Evolutionary conservation across 169 alveolate genomes (phyloP).

Genomic region (Plasmodium malariae): DNA sequence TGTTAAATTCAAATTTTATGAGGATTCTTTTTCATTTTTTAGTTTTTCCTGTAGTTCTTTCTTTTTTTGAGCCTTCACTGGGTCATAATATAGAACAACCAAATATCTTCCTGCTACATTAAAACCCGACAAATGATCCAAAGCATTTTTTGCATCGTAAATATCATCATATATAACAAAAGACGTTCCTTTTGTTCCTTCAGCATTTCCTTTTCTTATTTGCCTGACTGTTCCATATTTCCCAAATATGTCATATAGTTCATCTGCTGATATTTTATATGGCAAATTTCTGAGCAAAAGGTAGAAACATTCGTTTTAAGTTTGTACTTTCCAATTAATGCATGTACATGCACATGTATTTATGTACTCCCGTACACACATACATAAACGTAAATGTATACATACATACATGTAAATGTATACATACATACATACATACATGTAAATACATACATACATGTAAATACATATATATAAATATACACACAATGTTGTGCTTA

Average conservation of each 20-base stretch:
- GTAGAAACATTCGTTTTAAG: background rate
- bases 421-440: background rate
- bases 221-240: constrained; percentile 98
- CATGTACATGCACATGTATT: background rate
- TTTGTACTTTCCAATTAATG: background rate
- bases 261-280: constrained; percentile 94
- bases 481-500: too few species aligned
- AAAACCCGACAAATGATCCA: constrained; percentile 98
- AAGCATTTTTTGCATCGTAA: constrained; percentile 99
- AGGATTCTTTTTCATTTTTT: constrained; percentile 83
- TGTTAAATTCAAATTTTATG: constrained; percentile 21
- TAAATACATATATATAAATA: background rate
- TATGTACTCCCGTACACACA: too few species aligned
- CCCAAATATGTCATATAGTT: constrained; percentile 98
- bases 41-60: constrained; percentile 87
- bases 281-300: constrained; percentile 87
- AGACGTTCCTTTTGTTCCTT: constrained; percentile 96
- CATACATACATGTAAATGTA: background rate
- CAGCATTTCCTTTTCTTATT: constrained; percentile 95
- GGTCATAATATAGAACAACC: constrained; percentile 91
- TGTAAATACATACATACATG: background rate
- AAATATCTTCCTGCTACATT: constrained; percentile 97
- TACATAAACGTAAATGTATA: too few species aligned
- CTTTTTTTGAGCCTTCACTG: constrained; percentile 88
- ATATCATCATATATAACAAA: constrained; percentile 98